Evolutionary conservation across 805 yeast genomes (phyloP), one percentile per base, ranked within the genome.

Genomic region (Sungouiella thailandica): DNA sequence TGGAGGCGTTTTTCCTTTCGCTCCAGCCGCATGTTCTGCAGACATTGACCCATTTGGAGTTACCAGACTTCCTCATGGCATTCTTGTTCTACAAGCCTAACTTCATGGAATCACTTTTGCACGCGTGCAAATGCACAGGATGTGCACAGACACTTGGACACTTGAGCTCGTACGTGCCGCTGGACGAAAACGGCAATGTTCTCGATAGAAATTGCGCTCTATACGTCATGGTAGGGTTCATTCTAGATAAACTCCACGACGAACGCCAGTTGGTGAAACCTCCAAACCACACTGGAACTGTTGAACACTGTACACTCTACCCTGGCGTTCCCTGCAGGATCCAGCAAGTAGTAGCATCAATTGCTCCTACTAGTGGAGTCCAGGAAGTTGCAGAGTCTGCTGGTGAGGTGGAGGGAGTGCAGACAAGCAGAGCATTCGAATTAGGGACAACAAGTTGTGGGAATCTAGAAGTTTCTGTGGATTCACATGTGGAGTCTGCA

Each of bases 91-190:
- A 62, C 35, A 57, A 60, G 34, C 64, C 65, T 9, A 57, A 54
- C 34, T 62, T 62, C 33, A 55, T 49, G 40, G 54, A 55, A 38
- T 51, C 58, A 7, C 47, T 60, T 15, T 40, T 62, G 19, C 66
- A 62, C 42, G 58, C 66, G 10, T 62, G 68, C 37, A 44, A 41
- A 34, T 62, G 68, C 35, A 41, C 51, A 49, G 68, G 68, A 7
- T 62, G 68, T 37, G 49, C 49, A n/a, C 15, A 39, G 16, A 55
- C 58, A 4, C 46, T 61, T 36, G n/a, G n/a, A n/a, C n/a, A n/a
- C n/a, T n/a, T n/a, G n/a, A n/a, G n/a, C n/a, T n/a, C n/a, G n/a
- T n/a, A n/a, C n/a, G 46, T 45, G 11, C 44, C 35, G 32, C 43
- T 41, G 17, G 36, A 40, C 14, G 48, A 46, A 7, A 44, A 38